A percentile compares a stretch with the other conserved stretches of the same genome.
Evolutionary conservation across 768 basidiomycete genomes (phyloP).

Genomic region (Tricholoma furcatifolium): DNA sequence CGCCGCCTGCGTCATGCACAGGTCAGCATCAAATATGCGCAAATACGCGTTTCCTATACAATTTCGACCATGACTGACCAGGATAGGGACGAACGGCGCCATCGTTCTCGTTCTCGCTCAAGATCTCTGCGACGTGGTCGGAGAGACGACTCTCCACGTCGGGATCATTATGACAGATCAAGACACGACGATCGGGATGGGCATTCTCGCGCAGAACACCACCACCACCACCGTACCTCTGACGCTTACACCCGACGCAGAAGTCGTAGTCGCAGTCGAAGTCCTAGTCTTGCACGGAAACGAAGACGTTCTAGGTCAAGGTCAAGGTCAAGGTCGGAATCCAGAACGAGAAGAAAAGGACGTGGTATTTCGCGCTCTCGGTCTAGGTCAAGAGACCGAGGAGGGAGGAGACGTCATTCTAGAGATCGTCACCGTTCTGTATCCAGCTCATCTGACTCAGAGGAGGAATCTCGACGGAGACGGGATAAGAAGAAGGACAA

Average conservation of each 20-base stretch:
- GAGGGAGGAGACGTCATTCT: slow-evolving; percentile 9
- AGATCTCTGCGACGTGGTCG: slow-evolving; percentile 1
- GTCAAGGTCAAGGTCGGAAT: slow-evolving; percentile 29
- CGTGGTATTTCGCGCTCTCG: slow-evolving; percentile 33
- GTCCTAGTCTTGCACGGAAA: slow-evolving; percentile 31
- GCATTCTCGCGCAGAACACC: background rate
- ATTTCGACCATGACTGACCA: slow-evolving; percentile 6
- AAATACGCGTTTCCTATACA: slow-evolving; percentile 7
- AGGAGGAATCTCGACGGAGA: slow-evolving; percentile 43
- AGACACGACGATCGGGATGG: background rate
- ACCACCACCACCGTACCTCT: background rate
- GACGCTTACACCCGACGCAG: slow-evolving; percentile 2
- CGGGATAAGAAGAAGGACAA: slow-evolving; percentile 44
- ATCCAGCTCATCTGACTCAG: slow-evolving; percentile 41
- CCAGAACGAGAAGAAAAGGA: slow-evolving; percentile 29
- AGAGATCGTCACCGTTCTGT: slow-evolving; percentile 28
- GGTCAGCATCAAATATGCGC: slow-evolving; percentile 6
- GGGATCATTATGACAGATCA: background rate
- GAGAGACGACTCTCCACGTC: slow-evolving; percentile 9
- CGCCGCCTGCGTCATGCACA: slow-evolving; percentile 2
- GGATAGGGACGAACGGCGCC: background rate
- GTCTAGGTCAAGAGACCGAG: slow-evolving; percentile 22
- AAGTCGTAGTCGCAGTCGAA: slow-evolving; percentile 25
- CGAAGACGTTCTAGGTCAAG: slow-evolving; percentile 31
- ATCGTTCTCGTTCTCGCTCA: slow-evolving; percentile 5